Evolutionary conservation across 352 stramenopile species (phyloP).

Genomic region (Globisporangium apiculatum): DNA sequence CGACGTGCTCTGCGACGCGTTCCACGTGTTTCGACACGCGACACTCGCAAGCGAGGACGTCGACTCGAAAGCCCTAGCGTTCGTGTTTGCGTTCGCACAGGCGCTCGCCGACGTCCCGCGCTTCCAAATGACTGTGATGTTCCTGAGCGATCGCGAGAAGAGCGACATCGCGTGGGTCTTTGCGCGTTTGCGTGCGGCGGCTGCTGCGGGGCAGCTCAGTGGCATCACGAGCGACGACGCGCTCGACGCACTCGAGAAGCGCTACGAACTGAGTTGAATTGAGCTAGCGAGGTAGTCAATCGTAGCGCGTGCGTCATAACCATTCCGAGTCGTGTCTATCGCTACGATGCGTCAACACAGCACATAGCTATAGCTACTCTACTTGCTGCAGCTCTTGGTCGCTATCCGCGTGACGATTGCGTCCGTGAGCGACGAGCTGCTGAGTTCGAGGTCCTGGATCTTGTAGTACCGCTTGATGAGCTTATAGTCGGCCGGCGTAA

Average conservation of each 20-base stretch:
- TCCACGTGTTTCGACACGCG: conserved; percentile 31
- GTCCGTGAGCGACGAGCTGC: conserved; percentile 50
- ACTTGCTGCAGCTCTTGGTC: conserved; percentile 85
- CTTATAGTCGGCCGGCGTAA: conserved; percentile 40
- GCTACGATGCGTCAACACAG: too few relatives aligned
- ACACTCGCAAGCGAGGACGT: conserved; percentile 5
- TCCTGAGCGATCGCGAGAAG: conserved; percentile 62
- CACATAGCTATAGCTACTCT: conserved; percentile 5
- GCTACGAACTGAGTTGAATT: conserved; percentile 38
- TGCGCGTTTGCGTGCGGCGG: conserved; percentile 15
- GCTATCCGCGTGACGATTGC: conserved; percentile 77
- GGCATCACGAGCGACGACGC: background rate
- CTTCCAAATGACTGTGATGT: conserved; percentile 78
- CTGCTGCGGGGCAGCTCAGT: conserved; percentile 5
- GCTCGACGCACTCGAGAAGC: conserved; percentile 27
- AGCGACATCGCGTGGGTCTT: conserved; percentile 45
- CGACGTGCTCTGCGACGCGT: conserved; percentile 67
- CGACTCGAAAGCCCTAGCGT: conserved; percentile 4
- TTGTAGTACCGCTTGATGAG: conserved; percentile 82
- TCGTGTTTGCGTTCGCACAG: conserved; percentile 30
- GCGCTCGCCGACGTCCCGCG: conserved; percentile 46
- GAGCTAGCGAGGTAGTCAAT: background rate
- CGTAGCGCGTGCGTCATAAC: background rate
- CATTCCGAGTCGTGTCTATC: conserved; percentile 3
- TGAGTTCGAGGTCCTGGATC: conserved; percentile 72